A percentile compares a stretch with the other conserved stretches of the same genome.
Conservation (phyloP, 2,329 filamentous ascomycete species). For the Blumeria graminis region DNA sequence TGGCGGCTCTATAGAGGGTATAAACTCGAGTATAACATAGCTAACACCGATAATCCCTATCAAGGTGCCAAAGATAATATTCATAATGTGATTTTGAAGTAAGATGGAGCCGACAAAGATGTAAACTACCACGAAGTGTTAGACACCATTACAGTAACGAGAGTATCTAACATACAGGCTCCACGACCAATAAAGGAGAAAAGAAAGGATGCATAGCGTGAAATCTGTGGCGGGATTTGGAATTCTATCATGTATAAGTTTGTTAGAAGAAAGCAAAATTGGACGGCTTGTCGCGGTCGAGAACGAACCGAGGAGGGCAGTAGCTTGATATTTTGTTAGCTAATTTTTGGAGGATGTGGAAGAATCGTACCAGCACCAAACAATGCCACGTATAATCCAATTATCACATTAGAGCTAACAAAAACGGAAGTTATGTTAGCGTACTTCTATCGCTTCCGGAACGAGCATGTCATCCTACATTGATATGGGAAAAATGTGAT, state of each 20-base stretch:
- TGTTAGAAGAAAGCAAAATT: background rate
- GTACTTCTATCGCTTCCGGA: background rate
- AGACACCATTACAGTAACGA: no score
- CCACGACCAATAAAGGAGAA: conserved; percentile 94
- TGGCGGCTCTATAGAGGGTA: conserved; percentile 46
- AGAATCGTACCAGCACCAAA: conserved; percentile 54
- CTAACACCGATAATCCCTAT: conserved; percentile 55
- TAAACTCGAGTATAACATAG: conserved; percentile 54
- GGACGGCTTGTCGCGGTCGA: background rate
- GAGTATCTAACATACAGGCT: conserved; percentile 42
- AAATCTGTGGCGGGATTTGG: conserved; percentile 78
- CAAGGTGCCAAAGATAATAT: conserved; percentile 53
- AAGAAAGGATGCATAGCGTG: conserved; percentile 88
- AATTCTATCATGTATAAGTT: conserved; percentile 34
- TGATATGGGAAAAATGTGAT: conserved; percentile 36
- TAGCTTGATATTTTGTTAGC: conserved; percentile 23
- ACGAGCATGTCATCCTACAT: conserved; percentile 26
- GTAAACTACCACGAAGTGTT: conserved; percentile 41
- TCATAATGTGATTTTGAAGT: conserved; percentile 39
- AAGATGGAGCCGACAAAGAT: conserved; percentile 80
- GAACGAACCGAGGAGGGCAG: conserved; percentile 35
- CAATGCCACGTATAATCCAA: conserved; percentile 70
- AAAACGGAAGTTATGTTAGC: background rate
- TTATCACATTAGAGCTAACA: conserved; percentile 42
- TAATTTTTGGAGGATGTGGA: background rate